These are phyloP conservation scores for Amanita inopinata DNA, from an alignment of 768 basidiomycete species.

Conservation along the genomic window DNA sequence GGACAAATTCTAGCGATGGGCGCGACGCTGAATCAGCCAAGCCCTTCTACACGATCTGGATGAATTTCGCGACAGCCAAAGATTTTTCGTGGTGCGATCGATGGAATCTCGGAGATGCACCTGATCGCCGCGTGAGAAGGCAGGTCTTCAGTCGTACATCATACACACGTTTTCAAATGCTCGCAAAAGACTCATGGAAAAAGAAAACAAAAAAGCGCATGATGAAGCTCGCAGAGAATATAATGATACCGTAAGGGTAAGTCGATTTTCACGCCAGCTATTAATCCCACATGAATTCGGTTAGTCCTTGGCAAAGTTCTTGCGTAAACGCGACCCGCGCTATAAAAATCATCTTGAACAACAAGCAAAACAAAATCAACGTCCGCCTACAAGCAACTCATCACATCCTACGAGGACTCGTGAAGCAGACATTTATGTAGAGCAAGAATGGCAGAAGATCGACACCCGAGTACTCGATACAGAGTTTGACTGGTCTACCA, in stretches of 20 bases:
- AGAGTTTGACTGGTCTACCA: constrained; percentile 69
- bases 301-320: constrained; percentile 65
- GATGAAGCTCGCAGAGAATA: constrained; percentile 86
- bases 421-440: constrained; percentile 44
- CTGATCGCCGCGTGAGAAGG: constrained; percentile 79
- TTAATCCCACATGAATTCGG: background rate
- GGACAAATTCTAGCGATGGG: constrained; percentile 40
- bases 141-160: constrained; percentile 17
- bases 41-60: constrained; percentile 80
- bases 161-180: constrained; percentile 1
- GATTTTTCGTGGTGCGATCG: constrained; percentile 82
- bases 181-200: constrained; percentile 72
- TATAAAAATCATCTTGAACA: constrained; percentile 59
- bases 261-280: constrained; percentile 17
- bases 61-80: constrained; percentile 79
- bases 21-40: constrained; percentile 44
- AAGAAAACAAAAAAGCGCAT: constrained; percentile 87
- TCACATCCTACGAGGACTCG: constrained; percentile 20
- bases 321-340: constrained; percentile 84
- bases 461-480: constrained; percentile 32
- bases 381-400: constrained; percentile 20
- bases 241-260: constrained; percentile 81
- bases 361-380: constrained; percentile 26
- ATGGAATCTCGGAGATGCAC: constrained; percentile 78
- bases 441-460: constrained; percentile 86